Conservation (phyloP, 2,329 filamentous ascomycete species). For the Juglanconis oblonga region DNA sequence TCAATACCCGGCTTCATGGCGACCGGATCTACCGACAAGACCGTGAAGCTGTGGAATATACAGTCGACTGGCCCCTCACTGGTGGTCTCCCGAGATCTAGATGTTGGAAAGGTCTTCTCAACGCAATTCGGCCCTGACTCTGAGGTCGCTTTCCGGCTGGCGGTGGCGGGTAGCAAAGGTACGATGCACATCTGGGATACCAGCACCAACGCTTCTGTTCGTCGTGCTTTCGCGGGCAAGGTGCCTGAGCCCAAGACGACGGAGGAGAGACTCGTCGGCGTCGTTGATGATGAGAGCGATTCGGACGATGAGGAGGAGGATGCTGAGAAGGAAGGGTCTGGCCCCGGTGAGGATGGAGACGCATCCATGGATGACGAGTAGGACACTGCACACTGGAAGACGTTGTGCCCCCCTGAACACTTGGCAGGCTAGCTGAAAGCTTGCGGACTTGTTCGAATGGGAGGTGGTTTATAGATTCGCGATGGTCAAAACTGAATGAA, state of each 20-base stretch:
- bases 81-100: constrained; percentile 87
- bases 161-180: constrained; percentile 92
- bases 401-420: background rate
- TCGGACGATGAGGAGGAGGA: constrained; percentile 61
- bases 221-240: constrained; percentile 75
- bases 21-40: constrained; percentile 90
- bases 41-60: constrained; percentile 96
- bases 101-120: constrained; percentile 92
- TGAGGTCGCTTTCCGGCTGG: constrained; percentile 87
- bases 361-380: constrained; percentile 60
- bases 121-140: constrained; percentile 85
- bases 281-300: constrained; percentile 67
- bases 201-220: constrained; percentile 83
- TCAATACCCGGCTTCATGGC: constrained; percentile 88
- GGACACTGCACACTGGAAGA: background rate
- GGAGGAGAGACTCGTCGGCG: constrained; percentile 73
- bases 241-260: constrained; percentile 56
- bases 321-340: constrained; percentile 39
- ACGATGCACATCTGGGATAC: constrained; percentile 95
- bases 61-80: constrained; percentile 76
- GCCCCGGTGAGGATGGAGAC: constrained; percentile 35
- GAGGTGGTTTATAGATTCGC: too few species aligned
- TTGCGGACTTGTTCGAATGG: background rate
- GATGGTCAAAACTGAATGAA: background rate
- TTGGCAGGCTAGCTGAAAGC: background rate